Evolutionary conservation across 306 rosid species (phyloP), one percentile per base, ranked within the genome.

Genomic region (Arachis stenosperma): DNA sequence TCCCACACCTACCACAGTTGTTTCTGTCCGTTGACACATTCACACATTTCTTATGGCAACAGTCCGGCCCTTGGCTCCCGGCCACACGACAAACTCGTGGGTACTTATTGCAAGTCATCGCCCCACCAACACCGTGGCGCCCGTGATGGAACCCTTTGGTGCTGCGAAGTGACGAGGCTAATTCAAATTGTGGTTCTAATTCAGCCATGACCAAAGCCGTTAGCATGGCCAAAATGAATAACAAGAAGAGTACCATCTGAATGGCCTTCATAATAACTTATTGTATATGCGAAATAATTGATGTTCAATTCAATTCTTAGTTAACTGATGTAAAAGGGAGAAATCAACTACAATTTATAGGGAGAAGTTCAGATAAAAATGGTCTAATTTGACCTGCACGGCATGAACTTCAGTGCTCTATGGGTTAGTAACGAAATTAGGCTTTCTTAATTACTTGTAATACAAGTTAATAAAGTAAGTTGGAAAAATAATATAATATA

Each of bases 1-100:
- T 89, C 15, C 87, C 89, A 65, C 96, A 89, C 55, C 0, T 69
- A 0, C 96, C 96, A 76, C 92, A 89, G 67, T 89, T 89, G 77
- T 78, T 63, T 59, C 71, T 74, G 70, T 89, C 89, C 0, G 48
- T 58, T 52, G 70, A 73, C 66, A 83, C 70, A 51, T 86, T 58
- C 30, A 89, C 95, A 51, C 95, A 89, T 60, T 73, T 84, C 74
- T 64, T 86, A 47, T 17, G 9, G 85, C 95, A 89, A 78, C 91
- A 89, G 22, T 78, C 81, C 3, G 79, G 84, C 3, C 90, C 88
- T 2, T 64, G 9, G 75, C 91, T 87, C 6, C 87, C 84, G 70
- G 65, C 53, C 0, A 9, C 82, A 1, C 17, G 75, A 9, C 96
- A 89, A 59, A 89, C 80, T 71, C 68, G 71, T 0, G 90, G 87